Evolutionary conservation across 371 early-diverging fungal genomes (phyloP), one percentile per base, ranked within the genome.

Genomic region (Mucor irregularis): DNA sequence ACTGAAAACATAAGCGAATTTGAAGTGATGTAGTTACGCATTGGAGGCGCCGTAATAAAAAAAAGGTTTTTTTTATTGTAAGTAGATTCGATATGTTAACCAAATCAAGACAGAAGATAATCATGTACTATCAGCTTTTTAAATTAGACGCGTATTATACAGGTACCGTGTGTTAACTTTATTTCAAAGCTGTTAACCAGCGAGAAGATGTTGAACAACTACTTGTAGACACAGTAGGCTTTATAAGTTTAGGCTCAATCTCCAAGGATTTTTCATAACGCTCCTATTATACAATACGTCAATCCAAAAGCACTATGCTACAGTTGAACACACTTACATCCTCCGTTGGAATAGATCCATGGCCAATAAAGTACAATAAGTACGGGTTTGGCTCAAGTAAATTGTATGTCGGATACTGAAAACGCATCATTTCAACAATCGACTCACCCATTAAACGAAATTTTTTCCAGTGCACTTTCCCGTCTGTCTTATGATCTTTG

Each of bases 391-490:
- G 60, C 10, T 61, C 59, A 35, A 71, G 58, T 11, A 34, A 42
- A 25, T 31, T 31, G 22, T 69, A 73, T 9, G 58, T 57, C 29
- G 73, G 68, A 30, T 56, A 61, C 45, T 78, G 74, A 50, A 80
- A 83, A 11, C 63, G 56, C 38, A 49, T 49, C 58, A 83, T 68
- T 13, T 59, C 69, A 37, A 73, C 39, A 13, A 83, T 76, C 2
- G 67, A 68, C 13, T 83, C 80, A 10, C 81, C 76, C 73, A 83
- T 76, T 35, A 83, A 48, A 7, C 66, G 59, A 64, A 83, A 83
- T 53, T 83, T 83, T 49, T 83, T 76, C 83, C 83, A 83, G 35
- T 83, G 81, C 25, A 83, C 65, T 11, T 76, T 68, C 9, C 80
- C 76, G 28, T 79, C 76, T 16, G 59, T 56, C 47, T 72, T 76